A percentile compares a stretch with the other conserved stretches of the same genome.
Evolutionary conservation across 768 basidiomycete species (phyloP).

Genomic region (Boletus pseudopeckii): DNA sequence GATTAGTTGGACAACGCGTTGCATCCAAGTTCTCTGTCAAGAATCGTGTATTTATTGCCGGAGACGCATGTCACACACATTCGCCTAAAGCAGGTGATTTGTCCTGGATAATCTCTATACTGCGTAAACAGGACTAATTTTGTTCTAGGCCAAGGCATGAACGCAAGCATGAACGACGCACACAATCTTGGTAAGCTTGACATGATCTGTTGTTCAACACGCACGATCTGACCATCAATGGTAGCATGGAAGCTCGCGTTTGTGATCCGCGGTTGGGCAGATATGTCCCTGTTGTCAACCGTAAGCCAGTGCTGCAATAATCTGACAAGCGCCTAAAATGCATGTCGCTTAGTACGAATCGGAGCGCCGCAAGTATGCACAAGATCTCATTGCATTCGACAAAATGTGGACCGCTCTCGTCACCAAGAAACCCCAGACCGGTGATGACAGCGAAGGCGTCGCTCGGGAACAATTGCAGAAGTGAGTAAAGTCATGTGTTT

Average conservation of each 20-base stretch:
- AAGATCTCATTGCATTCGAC: constrained; percentile 54
- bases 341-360: constrained; percentile 40
- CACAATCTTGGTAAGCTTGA: constrained; percentile 44
- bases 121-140: constrained; percentile 11
- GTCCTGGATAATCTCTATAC: neutral
- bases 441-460: constrained; percentile 35
- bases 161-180: constrained; percentile 50
- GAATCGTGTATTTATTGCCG: constrained; percentile 54
- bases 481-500: constrained; percentile 22
- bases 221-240: neutral
- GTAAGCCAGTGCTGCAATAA: constrained; percentile 25
- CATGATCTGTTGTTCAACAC: neutral
- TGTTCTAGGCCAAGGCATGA: constrained; percentile 49
- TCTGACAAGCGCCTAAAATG: neutral
- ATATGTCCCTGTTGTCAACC: constrained; percentile 43
- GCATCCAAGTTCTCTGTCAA: constrained; percentile 45
- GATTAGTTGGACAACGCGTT: constrained; percentile 52
- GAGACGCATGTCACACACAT: constrained; percentile 51
- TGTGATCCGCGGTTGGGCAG: constrained; percentile 47
- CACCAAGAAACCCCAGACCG: constrained; percentile 46
- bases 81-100: constrained; percentile 40
- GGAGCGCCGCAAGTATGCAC: constrained; percentile 51
- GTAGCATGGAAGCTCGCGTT: constrained; percentile 52
- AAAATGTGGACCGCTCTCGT: constrained; percentile 49
- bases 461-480: constrained; percentile 42